Evolutionary conservation across 176 grass and related monocot genomes (phyloP), one percentile per base, ranked within the genome.

Genomic region (Hsuehochloa calcarea): DNA sequence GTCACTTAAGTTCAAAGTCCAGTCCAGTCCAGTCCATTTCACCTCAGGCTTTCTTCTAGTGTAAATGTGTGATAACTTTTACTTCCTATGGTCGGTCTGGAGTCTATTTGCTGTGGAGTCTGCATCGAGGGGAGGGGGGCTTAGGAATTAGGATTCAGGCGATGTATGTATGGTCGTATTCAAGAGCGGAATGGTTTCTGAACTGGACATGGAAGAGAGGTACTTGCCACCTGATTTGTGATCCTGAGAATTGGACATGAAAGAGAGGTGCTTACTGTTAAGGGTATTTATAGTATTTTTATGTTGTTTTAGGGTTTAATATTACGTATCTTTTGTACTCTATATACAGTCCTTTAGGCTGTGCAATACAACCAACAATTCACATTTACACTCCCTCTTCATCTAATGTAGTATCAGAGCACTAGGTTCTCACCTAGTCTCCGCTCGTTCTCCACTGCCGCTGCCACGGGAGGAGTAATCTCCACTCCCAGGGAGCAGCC

Each of bases 191-290:
- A 69, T 40, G 71, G n/a, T 26, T 60, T 25, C 50, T 69, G 63
- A 82, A 87, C 10, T 58, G 60, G 49, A 76, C 85, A 82, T n/a
- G 50, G 41, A 37, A 82, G 79, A 75, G 58, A 75, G 50, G 63
- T 37, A 26, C 38, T 20, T 75, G 27, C 2, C 78, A 76, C 65
- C 39, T 82, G 78, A 67, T 45, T 6, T 38, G 50, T 85, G 62
- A 87, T 68, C 51, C 56, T 14, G 49, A 75, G 17, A 54, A 9
- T n/a, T 54, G 29, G 34, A 15, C 46, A 52, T 51, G 8, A 64
- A 64, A 64, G 60, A 63, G 10, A 25, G 9, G n/a, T 25, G 56
- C 56, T 60, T 60, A 34, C 31, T 34, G 31, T 34, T 34, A 34
- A 34, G 0, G 31, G 31, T 34, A 34, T 34, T 34, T 34, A 2